Conservation (phyloP, 345 rosid species). For the Rubroshorea leprosula region DNA sequence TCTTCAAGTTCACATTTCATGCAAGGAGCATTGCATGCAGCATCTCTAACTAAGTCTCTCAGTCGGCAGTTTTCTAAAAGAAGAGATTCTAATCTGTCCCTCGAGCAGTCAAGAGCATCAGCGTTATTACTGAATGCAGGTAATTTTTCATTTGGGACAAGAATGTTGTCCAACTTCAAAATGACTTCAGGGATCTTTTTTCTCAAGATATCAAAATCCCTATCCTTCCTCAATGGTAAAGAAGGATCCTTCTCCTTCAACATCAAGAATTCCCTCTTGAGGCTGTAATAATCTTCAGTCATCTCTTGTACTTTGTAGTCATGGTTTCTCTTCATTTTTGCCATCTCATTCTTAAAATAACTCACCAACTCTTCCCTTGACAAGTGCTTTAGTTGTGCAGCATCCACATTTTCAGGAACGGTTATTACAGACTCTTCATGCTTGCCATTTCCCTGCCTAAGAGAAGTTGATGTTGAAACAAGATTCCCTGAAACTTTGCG, state of each 20-base stretch:
- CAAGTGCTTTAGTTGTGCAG: slow-evolving; percentile 35
- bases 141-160: slow-evolving; percentile 41
- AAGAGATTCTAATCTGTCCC: slow-evolving; percentile 46
- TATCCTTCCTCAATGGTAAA: slow-evolving; percentile 50
- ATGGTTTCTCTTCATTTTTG: slow-evolving; percentile 72
- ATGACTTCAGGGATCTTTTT: slow-evolving; percentile 65
- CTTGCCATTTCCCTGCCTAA: too few relatives aligned
- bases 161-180: slow-evolving; percentile 54
- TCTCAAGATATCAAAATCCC: slow-evolving; percentile 61
- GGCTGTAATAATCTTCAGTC: slow-evolving; percentile 59
- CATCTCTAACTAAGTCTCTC: slow-evolving; percentile 44
- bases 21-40: slow-evolving; percentile 23
- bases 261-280: slow-evolving; percentile 53
- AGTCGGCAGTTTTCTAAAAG: slow-evolving; percentile 42
- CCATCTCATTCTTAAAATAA: slow-evolving; percentile 69
- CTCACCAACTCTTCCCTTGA: slow-evolving; percentile 34
- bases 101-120: slow-evolving; percentile 33
- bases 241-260: slow-evolving; percentile 53
- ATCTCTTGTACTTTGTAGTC: slow-evolving; percentile 48
- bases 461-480: too few relatives aligned
- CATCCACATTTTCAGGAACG: too few relatives aligned
- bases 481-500: too few relatives aligned
- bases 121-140: slow-evolving; percentile 27
- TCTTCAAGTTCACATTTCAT: slow-evolving; percentile 37
- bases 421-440: too few relatives aligned